Percentiles rank a stretch among this genome's conserved stretches.
Evolutionary conservation across 306 rosid genomes (phyloP).

Genomic region (Carpinus fangiana): DNA sequence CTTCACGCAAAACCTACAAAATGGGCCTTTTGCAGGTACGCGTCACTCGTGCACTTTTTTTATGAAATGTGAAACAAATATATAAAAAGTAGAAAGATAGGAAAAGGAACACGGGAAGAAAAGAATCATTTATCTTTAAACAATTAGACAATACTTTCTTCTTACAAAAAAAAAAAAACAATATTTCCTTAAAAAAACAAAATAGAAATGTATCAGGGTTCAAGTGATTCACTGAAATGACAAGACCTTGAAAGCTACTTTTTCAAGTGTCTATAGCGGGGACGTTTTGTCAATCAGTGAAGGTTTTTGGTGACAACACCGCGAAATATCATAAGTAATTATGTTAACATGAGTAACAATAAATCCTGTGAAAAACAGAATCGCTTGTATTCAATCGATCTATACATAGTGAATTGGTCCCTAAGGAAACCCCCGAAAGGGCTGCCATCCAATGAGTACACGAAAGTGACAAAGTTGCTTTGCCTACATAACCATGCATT

Average conservation of each 20-base stretch:
- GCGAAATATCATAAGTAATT: background rate
- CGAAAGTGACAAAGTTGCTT: background rate
- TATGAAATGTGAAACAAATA: too few species aligned
- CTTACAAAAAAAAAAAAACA: too few species aligned
- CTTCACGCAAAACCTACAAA: slow-evolving; percentile 43
- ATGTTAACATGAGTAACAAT: background rate
- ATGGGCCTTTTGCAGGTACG: slow-evolving; percentile 58
- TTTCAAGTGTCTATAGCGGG: background rate
- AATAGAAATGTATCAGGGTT: too few species aligned
- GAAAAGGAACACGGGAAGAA: too few species aligned
- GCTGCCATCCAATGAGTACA: background rate
- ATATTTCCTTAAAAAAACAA: too few species aligned
- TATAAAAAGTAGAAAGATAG: too few species aligned
- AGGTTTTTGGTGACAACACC: slow-evolving; percentile 2
- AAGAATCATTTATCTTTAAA: too few species aligned
- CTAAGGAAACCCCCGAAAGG: background rate
- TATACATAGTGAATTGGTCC: background rate
- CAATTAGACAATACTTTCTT: too few species aligned
- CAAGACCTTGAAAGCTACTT: background rate
- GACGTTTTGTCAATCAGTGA: background rate
- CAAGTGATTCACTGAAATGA: slow-evolving; percentile 10
- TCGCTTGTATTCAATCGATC: background rate
- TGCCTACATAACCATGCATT: background rate
- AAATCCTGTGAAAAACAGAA: background rate
- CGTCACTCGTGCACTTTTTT: too few species aligned